Base-by-base conservation (phyloP, 2,329 filamentous ascomycete species). In the Aspergillus brunneoviolaceus region DNA sequence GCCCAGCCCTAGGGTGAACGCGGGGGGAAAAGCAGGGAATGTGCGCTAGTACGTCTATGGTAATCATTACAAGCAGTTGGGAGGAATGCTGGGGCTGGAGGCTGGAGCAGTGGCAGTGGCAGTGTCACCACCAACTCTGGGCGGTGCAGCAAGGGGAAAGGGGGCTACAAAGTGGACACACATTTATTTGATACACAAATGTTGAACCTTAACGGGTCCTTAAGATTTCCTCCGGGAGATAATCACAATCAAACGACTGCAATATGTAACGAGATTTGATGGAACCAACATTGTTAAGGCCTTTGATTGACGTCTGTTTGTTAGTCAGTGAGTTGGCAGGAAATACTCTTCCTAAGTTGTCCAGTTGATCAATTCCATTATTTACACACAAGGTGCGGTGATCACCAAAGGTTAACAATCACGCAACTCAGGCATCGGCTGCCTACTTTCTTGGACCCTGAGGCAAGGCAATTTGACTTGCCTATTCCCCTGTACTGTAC, bases 31-130 rank as follows among this genome's bases (percentile, higher is more conserved):
- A 55, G 54, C 27, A 49, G 29, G 47, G 51, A 61, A 59, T 51
- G 47, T 39, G 45, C 49, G 59, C 23, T 60, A 48, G 45, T 60
- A 62, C 61, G 61, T 19, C 23, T 31, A 21, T 55, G 49, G 63
- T 68, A 62, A 66, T 63, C 55, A 7, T 59, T 59, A 58, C 51
- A 59, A 55, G 58, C 56, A 61, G 60, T 56, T 35, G n/a, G 42
- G 35, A 31, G 10, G 49, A 50, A 50, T 50, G 14, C 23, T 27
- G 49, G 29, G 23, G 23, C 49, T 29, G 52, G 70, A 71, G 70
- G 70, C 66, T 72, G 64, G 63, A 60, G 63, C 51, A 61, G 55
- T 29, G 39, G 51, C 51, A 55, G 70, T 73, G 70, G 70, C 71
- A 72, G 71, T 71, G 70, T 67, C 64, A 65, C 50, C 23, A 47